Evolutionary conservation across 1,284 basidiomycete species (phyloP).

Genomic region (Boletus semigastroideus): DNA sequence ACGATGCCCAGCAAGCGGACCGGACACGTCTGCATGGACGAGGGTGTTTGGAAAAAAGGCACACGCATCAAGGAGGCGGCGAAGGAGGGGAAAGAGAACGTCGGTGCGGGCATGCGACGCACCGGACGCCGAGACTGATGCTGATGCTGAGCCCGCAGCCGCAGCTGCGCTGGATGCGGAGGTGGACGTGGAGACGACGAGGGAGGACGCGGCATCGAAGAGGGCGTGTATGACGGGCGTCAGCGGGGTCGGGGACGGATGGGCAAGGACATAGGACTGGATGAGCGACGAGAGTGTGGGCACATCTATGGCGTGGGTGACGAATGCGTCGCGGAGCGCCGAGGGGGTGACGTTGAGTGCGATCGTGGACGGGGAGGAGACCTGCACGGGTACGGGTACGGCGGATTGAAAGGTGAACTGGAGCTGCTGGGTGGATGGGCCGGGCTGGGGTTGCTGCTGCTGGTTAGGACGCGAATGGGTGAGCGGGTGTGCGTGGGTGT

Average conservation of each 20-base stretch:
- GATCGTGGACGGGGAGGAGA: slow-evolving; percentile 27
- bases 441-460: slow-evolving; percentile 22
- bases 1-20: slow-evolving; percentile 50
- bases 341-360: slow-evolving; percentile 37
- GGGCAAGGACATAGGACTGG: slow-evolving; percentile 43
- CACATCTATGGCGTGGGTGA: slow-evolving; percentile 42
- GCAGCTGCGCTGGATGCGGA: slow-evolving; percentile 20
- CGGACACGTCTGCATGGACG: slow-evolving; percentile 49
- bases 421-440: slow-evolving; percentile 27
- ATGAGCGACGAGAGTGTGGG: slow-evolving; percentile 50
- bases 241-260: slow-evolving; percentile 47
- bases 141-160: not conserved
- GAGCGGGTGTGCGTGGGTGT: not conserved
- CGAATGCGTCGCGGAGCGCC: slow-evolving; percentile 49
- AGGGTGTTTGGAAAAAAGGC: slow-evolving; percentile 46
- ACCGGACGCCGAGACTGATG: slow-evolving; percentile 1
- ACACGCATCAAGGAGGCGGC: slow-evolving; percentile 50
- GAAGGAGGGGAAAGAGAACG: slow-evolving; percentile 35
- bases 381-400: slow-evolving; percentile 21
- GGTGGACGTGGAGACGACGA: slow-evolving; percentile 31
- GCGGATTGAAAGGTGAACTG: slow-evolving; percentile 37
- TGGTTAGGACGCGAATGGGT: slow-evolving; percentile 30
- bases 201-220: slow-evolving; percentile 44
- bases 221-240: slow-evolving; percentile 48
- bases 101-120: slow-evolving; percentile 13